These are phyloP conservation scores for Cryptococcus depauperatus DNA, from an alignment of 1,284 basidiomycete genomes.

Conservation along the genomic window DNA sequence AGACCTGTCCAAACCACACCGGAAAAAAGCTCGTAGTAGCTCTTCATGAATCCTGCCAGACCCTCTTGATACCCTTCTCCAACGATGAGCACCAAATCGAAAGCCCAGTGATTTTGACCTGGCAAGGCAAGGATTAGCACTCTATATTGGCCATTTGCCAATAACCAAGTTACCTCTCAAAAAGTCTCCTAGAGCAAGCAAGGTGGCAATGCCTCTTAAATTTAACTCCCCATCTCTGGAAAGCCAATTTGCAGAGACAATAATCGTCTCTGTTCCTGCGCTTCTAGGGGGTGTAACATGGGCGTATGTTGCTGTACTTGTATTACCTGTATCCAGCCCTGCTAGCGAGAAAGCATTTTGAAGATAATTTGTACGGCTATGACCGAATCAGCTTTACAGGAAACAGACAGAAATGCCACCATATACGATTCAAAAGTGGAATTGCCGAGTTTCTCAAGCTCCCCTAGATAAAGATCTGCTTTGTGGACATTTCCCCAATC, in stretches of 20 bases:
- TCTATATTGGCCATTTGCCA: not conserved
- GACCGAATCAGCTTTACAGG: conserved; percentile 1
- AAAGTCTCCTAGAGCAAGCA: conserved; percentile 74
- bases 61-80: conserved; percentile 84
- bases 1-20: conserved; percentile 88
- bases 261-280: conserved; percentile 81
- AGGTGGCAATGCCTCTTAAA: conserved; percentile 72
- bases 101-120: conserved; percentile 89
- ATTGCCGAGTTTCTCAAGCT: conserved; percentile 63
- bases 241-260: conserved; percentile 81
- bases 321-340: conserved; percentile 23
- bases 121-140: too few species aligned
- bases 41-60: conserved; percentile 80
- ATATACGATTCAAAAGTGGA: conserved; percentile 62
- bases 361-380: conserved; percentile 15
- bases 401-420: not conserved
- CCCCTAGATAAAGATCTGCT: conserved; percentile 67
- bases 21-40: conserved; percentile 72
- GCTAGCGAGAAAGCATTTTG: conserved; percentile 17
- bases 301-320: conserved; percentile 59
- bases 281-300: conserved; percentile 72
- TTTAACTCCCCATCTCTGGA: conserved; percentile 56
- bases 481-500: conserved; percentile 76
- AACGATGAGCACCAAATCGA: conserved; percentile 84
- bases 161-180: conserved; percentile 56